Evolutionary conservation across 352 stramenopile genomes (phyloP), one percentile per base, ranked within the genome.

Genomic region (Pythium scleroteichum): DNA sequence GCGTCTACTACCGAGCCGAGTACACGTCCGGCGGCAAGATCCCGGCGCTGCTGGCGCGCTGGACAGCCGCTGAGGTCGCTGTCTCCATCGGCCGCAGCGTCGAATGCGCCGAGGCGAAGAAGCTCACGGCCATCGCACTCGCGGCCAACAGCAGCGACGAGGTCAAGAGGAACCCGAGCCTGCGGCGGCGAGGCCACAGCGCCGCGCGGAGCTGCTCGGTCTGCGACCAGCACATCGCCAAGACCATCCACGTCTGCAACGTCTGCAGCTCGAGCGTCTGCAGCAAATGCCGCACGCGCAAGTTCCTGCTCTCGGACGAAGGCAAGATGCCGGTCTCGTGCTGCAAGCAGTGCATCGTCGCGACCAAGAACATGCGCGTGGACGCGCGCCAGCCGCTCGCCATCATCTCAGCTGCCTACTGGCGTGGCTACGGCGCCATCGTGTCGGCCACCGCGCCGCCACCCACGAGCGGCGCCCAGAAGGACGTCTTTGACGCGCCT

Each of bases 321-420:
- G 33, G 41, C 33, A 64, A 69, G 33, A 17, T 69, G 10, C 22
- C 2, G n/a, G 56, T 65, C 16, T 27, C 26, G 24, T 70, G 63
- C 51, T 65, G 63, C 51, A 70, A 65, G 50, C 50, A 70, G 50
- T 69, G 62, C 20, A 56, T 69, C 24, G 41, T 69, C 6, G 55
- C 49, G n/a, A 54, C 56, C 29, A 54, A 52, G 19, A 47, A 38
- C 42, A 19, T 58, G 22, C 22, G 38, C 3, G 55, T 58, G 3
- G 56, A 70, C 42, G 50, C 63, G 22, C 17, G 33, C 17, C 41
- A 61, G 39, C 62, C 46, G 24, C 48, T 64, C 8, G 48, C 4
- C 12, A 49, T 69, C 24, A 39, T 65, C 20, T 60, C 55, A n/a
- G 50, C 42, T 6, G 33, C 39, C 40, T 48, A 65, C 38, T 60